Percentiles rank a stretch among this genome's conserved stretches.
phyloP scores from a whole-genome alignment of 1,139 yeast species.

The Saccharomycopsis phalli region DNA sequence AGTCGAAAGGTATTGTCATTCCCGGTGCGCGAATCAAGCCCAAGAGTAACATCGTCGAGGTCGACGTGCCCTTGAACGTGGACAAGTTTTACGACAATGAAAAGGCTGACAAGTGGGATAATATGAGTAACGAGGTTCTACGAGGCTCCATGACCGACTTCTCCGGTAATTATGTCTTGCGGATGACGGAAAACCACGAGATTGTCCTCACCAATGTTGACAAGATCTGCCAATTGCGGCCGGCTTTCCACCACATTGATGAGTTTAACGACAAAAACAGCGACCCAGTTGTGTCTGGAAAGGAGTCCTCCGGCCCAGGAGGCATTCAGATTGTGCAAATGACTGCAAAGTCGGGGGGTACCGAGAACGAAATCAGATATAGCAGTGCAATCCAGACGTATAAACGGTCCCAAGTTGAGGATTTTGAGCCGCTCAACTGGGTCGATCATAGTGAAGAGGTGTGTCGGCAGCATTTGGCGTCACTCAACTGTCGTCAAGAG shows the following conservation, averaged over 20 bases:
- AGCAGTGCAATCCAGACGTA: constrained; percentile 76
- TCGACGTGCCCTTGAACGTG: constrained; percentile 64
- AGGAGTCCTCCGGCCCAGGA: constrained; percentile 30
- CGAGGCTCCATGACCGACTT: constrained; percentile 44
- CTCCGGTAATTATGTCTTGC: constrained; percentile 8
- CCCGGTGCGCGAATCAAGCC: constrained; percentile 52
- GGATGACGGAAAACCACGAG: constrained; percentile 25
- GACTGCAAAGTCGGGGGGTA: constrained; percentile 65
- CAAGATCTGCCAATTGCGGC: constrained; percentile 69
- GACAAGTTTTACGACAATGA: constrained; percentile 53
- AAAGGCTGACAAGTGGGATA: constrained; percentile 56
- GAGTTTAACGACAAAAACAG: constrained; percentile 31
- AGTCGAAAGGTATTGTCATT: constrained; percentile 34
- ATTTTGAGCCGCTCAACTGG: constrained; percentile 44
- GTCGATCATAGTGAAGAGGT: constrained; percentile 32
- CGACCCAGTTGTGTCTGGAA: constrained; percentile 25
- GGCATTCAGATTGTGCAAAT: constrained; percentile 60
- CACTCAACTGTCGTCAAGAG: too few relatives aligned
- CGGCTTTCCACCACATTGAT: constrained; percentile 73
- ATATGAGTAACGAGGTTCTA: constrained; percentile 49
- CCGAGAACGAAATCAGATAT: constrained; percentile 47
- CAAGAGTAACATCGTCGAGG: constrained; percentile 50
- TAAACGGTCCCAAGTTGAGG: constrained; percentile 71
- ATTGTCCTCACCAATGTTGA: constrained; percentile 60
- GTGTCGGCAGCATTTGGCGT: constrained; percentile 28